Evolutionary conservation across 2,329 filamentous ascomycete species (phyloP), one percentile per base, ranked within the genome.

Genomic region (Fusarium avenaceum): DNA sequence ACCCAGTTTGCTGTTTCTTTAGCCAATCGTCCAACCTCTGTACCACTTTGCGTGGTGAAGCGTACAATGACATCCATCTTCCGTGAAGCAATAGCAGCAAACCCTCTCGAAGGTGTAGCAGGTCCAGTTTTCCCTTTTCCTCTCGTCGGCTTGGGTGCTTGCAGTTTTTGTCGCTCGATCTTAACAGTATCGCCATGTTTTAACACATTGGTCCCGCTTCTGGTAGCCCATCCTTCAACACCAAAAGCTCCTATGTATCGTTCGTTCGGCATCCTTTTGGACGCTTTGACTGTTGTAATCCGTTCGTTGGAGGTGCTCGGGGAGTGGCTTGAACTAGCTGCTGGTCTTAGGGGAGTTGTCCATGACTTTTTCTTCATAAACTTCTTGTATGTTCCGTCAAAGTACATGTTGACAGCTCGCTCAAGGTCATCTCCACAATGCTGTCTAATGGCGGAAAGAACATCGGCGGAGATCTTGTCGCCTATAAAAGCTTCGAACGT

Each of bases 191-290:
- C 95, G 17, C 92, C 93, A 73, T 97, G 92, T 69, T 89, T 91
- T 26, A 99, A 76, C 7, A 97, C 76, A 38, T 87, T 88, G 4
- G 81, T 81, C 1, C 95, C 95, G 77, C 93, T 97, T 72, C 90
- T 89, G 5, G 95, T 98, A 7, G 93, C 90, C 96, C 96, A 99
- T 6, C 90, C 96, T 54, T 91, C 93, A 6, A 92, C 94, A 10
- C 96, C 96, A 78, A 98, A 96, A 0, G 94, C 93, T 19, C 96
- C 96, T 63, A 98, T 87, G 73, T 98, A 99, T 74, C 96, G 81
- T 33, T 75, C 77, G 4, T 76, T 73, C 0, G 83, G 81, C 55
- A 81, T 79, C 6, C 63, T 72, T 24, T 65, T 69, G 35, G 66
- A 59, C 13, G 63, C 32, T 10, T 19, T 54, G n/a, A 67, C 38